Conservation (phyloP, 176 grass and related monocot genomes). For the Musa acuminata region DNA sequence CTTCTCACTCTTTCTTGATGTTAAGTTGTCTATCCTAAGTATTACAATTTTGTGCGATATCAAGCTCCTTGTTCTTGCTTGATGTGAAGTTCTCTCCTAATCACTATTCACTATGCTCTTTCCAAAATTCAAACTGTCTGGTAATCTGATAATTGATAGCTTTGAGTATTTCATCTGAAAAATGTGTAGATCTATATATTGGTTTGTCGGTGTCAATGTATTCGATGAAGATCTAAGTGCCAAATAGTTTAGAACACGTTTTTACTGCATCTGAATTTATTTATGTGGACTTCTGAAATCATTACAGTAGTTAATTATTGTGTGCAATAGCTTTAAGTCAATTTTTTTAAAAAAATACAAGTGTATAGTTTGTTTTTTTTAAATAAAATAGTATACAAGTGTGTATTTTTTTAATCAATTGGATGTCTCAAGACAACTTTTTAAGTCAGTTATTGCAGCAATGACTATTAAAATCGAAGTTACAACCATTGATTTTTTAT, state of each 20-base stretch:
- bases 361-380: no score
- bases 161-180: background rate
- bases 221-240: background rate
- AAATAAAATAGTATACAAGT: no score
- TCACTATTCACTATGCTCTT: no score
- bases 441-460: no score
- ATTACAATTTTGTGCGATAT: background rate
- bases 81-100: background rate
- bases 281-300: background rate
- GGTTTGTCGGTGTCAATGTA: background rate
- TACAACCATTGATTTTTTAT: background rate
- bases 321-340: no score
- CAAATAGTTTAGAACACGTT: background rate
- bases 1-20: background rate
- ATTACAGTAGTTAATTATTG: background rate
- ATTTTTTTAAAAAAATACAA: no score
- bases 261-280: background rate
- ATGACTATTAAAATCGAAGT: background rate
- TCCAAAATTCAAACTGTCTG: no score
- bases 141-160: no score
- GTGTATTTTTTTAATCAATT: no score
- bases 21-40: background rate
- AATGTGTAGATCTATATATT: background rate
- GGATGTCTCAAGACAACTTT: no score
- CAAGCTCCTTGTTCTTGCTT: background rate